Conservation (phyloP, 345 rosid species). For the Arabis alpina region DNA sequence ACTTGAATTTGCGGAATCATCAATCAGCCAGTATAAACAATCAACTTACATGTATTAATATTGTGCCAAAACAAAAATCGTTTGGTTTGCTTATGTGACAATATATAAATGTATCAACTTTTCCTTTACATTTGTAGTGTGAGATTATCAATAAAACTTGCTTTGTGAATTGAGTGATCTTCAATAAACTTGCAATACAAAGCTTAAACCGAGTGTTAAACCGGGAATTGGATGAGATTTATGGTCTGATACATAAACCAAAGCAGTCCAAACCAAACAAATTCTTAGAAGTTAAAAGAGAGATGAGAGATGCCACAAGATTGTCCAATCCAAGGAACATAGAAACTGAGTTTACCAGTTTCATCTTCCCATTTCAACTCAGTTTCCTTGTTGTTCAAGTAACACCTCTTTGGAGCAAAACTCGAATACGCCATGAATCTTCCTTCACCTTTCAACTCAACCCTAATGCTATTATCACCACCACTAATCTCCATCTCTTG, state of each 20-base stretch:
- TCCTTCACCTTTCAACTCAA: conserved; percentile 70
- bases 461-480: conserved; percentile 39
- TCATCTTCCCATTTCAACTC: conserved; percentile 53
- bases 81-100: conserved; percentile 20
- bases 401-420: conserved; percentile 54
- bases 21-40: conserved; percentile 25
- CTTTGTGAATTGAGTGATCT: neutral
- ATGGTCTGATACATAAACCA: conserved; percentile 1
- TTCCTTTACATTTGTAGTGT: conserved; percentile 21
- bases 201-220: neutral
- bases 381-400: conserved; percentile 51
- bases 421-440: conserved; percentile 66
- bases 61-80: neutral
- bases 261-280: conserved; percentile 9
- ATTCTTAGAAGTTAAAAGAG: conserved; percentile 51
- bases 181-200: neutral
- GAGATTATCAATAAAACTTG: conserved; percentile 30
- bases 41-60: conserved; percentile 26
- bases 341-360: conserved; percentile 55
- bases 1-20: conserved; percentile 29
- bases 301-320: conserved; percentile 61
- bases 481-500: conserved; percentile 47
- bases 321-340: conserved; percentile 64
- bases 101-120: conserved; percentile 24
- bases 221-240: neutral